These are phyloP conservation scores for Brassica balearica DNA, from an alignment of 441 rosid genomes.

Conservation along the genomic window DNA sequence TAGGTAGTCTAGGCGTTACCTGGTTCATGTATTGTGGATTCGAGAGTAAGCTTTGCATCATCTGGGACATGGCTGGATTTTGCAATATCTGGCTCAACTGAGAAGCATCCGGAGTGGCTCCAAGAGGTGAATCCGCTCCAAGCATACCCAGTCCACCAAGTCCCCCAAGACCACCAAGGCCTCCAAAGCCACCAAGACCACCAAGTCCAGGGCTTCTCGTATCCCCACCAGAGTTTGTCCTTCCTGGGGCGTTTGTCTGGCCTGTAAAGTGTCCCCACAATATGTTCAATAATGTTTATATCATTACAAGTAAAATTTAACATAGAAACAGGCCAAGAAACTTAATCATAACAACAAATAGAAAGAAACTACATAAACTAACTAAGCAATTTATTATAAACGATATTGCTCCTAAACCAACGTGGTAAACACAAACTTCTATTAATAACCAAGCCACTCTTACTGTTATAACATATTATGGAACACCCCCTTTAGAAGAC, in stretches of 20 bases:
- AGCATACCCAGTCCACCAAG: constrained; percentile 56
- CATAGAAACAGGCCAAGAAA: constrained; percentile 11
- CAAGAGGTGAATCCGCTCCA: constrained; percentile 54
- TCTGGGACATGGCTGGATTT: constrained; percentile 68
- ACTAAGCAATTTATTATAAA: constrained; percentile 2
- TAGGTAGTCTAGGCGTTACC: constrained; percentile 44
- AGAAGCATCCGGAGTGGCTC: constrained; percentile 57
- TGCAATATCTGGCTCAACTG: constrained; percentile 61
- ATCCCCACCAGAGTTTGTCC: constrained; percentile 51
- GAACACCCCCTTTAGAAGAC: not conserved
- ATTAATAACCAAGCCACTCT: constrained; percentile 3
- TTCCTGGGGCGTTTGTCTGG: constrained; percentile 50
- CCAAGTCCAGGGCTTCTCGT: constrained; percentile 53
- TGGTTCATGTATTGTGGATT: constrained; percentile 75
- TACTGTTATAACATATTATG: not conserved
- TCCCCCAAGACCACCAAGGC: constrained; percentile 40
- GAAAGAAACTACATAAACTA: constrained; percentile 14
- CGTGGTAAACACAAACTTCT: constrained; percentile 12
- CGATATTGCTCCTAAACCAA: not conserved
- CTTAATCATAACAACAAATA: not conserved
- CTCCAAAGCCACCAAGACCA: constrained; percentile 51
- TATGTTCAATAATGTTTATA: constrained; percentile 7
- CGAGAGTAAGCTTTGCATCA: constrained; percentile 63
- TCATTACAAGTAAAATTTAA: not conserved
- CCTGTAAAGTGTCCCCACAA: constrained; percentile 45